These are phyloP conservation scores for Leptomonas seymouri DNA, from an alignment of 208 protist species.

Conservation along the genomic window DNA sequence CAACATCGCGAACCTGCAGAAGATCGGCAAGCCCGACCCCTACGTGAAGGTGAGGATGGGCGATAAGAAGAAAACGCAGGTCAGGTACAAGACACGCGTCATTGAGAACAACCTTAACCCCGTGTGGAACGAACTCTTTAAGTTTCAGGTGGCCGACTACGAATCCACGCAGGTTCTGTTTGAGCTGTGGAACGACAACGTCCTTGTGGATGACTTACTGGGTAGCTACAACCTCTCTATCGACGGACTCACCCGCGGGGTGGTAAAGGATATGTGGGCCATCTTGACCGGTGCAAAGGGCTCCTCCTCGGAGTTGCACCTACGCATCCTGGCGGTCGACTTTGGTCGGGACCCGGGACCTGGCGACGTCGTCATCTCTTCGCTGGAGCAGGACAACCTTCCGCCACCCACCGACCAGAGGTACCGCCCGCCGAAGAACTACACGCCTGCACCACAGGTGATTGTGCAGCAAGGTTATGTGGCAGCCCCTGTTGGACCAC, in stretches of 20 bases:
- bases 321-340: constrained; percentile 60
- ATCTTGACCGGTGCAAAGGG: constrained; percentile 46
- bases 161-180: constrained; percentile 50
- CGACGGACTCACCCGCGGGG: constrained; percentile 50
- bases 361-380: constrained; percentile 20
- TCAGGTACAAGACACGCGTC: constrained; percentile 54
- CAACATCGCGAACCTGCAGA: constrained; percentile 65
- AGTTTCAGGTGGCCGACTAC: constrained; percentile 67
- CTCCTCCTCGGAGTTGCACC: constrained; percentile 55
- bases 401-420: constrained; percentile 23
- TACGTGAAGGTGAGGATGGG: constrained; percentile 57
- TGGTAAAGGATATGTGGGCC: constrained; percentile 65
- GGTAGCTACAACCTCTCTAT: constrained; percentile 64
- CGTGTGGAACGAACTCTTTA: constrained; percentile 69
- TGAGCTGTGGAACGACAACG: constrained; percentile 69
- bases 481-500: constrained; percentile 18
- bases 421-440: constrained; percentile 27
- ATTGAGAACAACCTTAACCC: constrained; percentile 58
- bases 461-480: constrained; percentile 20
- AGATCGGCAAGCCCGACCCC: constrained; percentile 59
- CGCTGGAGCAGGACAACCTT: constrained; percentile 38
- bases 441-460: not conserved
- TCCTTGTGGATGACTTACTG: constrained; percentile 52
- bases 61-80: constrained; percentile 33
- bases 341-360: constrained; percentile 48